phyloP scores from a whole-genome alignment of 345 rosid genomes.

The Orychophragmus violaceus region DNA sequence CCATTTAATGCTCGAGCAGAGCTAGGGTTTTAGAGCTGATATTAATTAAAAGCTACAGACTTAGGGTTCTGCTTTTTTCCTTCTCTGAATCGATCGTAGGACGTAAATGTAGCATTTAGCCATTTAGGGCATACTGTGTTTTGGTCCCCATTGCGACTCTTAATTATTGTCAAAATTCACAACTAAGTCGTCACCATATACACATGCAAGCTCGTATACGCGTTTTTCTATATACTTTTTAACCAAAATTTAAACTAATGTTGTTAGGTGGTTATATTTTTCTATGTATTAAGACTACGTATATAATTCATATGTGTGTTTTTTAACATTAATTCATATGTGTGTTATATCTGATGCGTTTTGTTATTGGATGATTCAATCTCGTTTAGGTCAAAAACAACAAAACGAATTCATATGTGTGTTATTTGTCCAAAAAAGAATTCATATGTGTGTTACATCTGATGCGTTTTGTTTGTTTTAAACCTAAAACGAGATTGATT shows the following conservation, averaged over 20 bases:
- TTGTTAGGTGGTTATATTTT: too few relatives aligned
- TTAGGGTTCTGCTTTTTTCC: slow-evolving; percentile 23
- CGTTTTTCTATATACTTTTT: neutral
- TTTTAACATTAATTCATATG: neutral
- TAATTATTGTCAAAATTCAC: neutral
- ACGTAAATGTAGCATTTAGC: slow-evolving; percentile 22
- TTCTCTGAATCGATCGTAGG: slow-evolving; percentile 14
- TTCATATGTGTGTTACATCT: neutral
- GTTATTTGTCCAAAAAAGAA: neutral
- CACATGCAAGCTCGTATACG: slow-evolving; percentile 10
- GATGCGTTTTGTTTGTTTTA: neutral
- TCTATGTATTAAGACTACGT: neutral
- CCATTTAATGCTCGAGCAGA: slow-evolving; percentile 18
- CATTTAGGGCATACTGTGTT: neutral
- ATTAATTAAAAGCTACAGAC: slow-evolving; percentile 15
- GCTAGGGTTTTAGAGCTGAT: slow-evolving; percentile 19
- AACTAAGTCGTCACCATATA: neutral
- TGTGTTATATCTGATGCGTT: neutral
- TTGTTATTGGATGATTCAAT: too few relatives aligned
- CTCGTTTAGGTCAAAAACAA: too few relatives aligned
- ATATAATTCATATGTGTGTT: neutral
- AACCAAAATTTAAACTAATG: too few relatives aligned
- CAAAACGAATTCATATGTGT: neutral
- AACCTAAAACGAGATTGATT: neutral
- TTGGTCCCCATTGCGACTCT: neutral